A percentile compares a stretch with the other conserved stretches of the same genome.
Conservation (phyloP, 176 grass and related monocot species). For the Poa pratensis region DNA sequence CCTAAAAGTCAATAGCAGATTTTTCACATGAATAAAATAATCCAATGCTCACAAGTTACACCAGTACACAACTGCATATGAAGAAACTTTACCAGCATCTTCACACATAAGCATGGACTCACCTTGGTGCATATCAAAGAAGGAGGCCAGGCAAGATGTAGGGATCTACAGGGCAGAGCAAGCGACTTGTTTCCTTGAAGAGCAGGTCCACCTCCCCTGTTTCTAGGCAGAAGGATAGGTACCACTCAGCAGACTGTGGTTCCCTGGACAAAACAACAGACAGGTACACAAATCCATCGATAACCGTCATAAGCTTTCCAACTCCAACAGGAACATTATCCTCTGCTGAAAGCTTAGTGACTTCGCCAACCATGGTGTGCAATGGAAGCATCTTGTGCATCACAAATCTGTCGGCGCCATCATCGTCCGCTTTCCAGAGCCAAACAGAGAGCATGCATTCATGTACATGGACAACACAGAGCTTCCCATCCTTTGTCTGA, state of each 20-base stretch:
- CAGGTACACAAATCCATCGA: neutral
- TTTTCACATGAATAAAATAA: neutral
- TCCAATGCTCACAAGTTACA: neutral
- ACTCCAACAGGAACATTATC: neutral
- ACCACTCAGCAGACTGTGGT: neutral
- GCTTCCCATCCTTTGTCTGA: neutral
- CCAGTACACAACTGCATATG: neutral
- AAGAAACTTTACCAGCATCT: neutral
- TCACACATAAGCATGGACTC: constrained; percentile 6
- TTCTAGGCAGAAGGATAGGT: neutral
- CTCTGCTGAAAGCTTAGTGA: neutral
- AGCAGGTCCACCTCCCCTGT: constrained; percentile 2
- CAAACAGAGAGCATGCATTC: neutral
- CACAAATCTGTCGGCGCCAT: neutral
- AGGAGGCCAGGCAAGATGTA: neutral
- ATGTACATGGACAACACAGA: neutral
- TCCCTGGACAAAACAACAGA: neutral
- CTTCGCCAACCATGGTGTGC: neutral
- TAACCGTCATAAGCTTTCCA: neutral
- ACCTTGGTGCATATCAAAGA: neutral
- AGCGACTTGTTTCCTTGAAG: neutral
- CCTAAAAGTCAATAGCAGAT: neutral
- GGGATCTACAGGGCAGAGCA: neutral
- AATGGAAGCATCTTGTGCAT: neutral
- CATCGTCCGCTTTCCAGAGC: neutral